A percentile compares a stretch with the other conserved stretches of the same genome.
Evolutionary conservation across 208 protist genomes (phyloP).

Genomic region (Acanthamoeba pearcei): DNA sequence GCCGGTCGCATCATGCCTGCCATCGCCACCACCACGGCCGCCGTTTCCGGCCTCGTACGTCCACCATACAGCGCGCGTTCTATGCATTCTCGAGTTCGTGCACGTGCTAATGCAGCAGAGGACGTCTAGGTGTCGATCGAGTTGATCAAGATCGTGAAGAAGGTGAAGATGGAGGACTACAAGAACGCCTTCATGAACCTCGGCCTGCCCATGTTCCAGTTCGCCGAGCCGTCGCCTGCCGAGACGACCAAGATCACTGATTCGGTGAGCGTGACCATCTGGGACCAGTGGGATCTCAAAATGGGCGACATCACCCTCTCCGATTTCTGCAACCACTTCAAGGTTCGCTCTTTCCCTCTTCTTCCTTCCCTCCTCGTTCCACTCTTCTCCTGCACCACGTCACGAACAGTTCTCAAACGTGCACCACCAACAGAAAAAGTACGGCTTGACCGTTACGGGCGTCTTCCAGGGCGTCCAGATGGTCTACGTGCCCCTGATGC

Average conservation of each 20-base stretch:
- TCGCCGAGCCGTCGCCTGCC: constrained; percentile 95
- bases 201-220: constrained; percentile 97
- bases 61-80: not conserved
- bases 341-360: constrained; percentile 3
- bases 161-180: constrained; percentile 75
- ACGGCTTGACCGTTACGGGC: constrained; percentile 96
- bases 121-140: constrained; percentile 93
- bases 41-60: constrained; percentile 97
- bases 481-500: constrained; percentile 87
- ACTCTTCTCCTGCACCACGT: not conserved
- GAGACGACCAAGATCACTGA: constrained; percentile 83
- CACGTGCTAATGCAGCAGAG: not conserved
- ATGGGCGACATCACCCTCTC: constrained; percentile 95
- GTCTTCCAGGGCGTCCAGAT: constrained; percentile 88
- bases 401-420: not conserved
- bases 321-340: constrained; percentile 94
- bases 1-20: constrained; percentile 99
- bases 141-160: constrained; percentile 95
- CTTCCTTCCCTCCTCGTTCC: not conserved
- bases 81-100: not conserved
- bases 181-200: constrained; percentile 99
- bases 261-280: constrained; percentile 94
- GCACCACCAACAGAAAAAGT: constrained; percentile 84
- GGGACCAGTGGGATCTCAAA: constrained; percentile 97
- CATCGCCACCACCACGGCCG: constrained; percentile 99